Base-by-base conservation (phyloP, 345 rosid species). In the Microcos paniculata region DNA sequence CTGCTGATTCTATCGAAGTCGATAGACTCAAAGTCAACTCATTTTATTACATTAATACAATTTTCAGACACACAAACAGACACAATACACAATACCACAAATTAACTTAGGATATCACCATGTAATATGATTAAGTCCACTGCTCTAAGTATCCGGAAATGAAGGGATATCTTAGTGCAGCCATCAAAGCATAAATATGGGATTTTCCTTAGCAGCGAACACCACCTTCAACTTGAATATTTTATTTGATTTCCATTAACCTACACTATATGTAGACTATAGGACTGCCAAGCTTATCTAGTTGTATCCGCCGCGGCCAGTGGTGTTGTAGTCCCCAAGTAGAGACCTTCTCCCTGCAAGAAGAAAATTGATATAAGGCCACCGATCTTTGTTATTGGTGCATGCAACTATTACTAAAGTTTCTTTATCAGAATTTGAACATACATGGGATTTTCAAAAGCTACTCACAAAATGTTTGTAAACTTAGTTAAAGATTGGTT, bases 401-500 rank as follows among this genome's bases (percentile, higher is more conserved):
- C 30, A 31, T 21, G 42, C 10, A 43, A 13, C 21, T n/a, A 31
- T 16, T 23, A 76, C 77, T 8, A n/a, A n/a, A n/a, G 58, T 55
- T 2, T 59, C 80, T 51, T 43, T 8, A 7, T 64, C 42, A 31
- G 77, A 72, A n/a, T n/a, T n/a, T n/a, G 33, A 51, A 78, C 28
- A 72, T 53, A 42, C 2, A 58, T 30, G 30, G 66, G 67, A 15
- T 72, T 0, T 9, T 64, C 6, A 78, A 72, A 3, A 21, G 73
- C 80, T 72, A 72, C 31, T 7, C 33, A 16, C 61, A 72, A 18
- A 28, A 31, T 48, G 14, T 66, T 66, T 9, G 26, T n/a, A 51
- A 33, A 12, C n/a, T n/a, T n/a, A n/a, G n/a, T n/a, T n/a, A n/a
- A n/a, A n/a, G n/a, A n/a, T n/a, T n/a, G n/a, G n/a, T n/a, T n/a